Evolutionary conservation across 2,329 filamentous ascomycete genomes (phyloP).

Genomic region (Ceratocystis harringtonii): DNA sequence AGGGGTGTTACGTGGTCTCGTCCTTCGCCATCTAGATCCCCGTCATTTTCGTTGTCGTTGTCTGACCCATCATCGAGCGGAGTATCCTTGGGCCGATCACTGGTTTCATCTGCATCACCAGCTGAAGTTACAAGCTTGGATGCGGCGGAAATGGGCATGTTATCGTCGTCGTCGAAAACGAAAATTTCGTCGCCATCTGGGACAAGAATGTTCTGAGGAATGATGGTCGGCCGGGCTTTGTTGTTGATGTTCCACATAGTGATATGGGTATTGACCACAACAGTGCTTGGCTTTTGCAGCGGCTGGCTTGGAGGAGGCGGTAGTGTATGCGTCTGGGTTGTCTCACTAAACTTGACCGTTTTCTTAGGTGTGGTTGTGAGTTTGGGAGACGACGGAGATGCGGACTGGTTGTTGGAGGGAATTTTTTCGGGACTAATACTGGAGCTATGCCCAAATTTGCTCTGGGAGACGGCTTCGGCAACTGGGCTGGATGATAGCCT

Average conservation of each 20-base stretch:
- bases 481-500: neutral
- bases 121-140: constrained; percentile 19
- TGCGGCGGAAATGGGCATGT: constrained; percentile 23
- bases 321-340: constrained; percentile 6
- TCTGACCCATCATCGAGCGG: constrained; percentile 22
- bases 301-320: neutral
- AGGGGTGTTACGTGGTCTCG: constrained; percentile 18
- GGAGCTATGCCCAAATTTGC: no score
- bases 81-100: constrained; percentile 24
- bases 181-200: constrained; percentile 30
- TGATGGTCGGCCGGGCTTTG: constrained; percentile 17
- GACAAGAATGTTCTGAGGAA: neutral
- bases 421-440: no score
- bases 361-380: constrained; percentile 8
- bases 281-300: neutral
- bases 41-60: neutral
- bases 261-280: neutral
- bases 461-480: neutral
- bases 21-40: neutral
- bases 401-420: neutral
- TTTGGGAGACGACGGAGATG: neutral
- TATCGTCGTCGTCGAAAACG: constrained; percentile 29
- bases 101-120: constrained; percentile 18
- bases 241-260: constrained; percentile 6
- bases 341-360: constrained; percentile 14